Percentiles rank a stretch among this genome's conserved stretches.
Evolutionary conservation across 2,329 filamentous ascomycete species (phyloP).

Genomic region (Pseudocercospora eumusae): DNA sequence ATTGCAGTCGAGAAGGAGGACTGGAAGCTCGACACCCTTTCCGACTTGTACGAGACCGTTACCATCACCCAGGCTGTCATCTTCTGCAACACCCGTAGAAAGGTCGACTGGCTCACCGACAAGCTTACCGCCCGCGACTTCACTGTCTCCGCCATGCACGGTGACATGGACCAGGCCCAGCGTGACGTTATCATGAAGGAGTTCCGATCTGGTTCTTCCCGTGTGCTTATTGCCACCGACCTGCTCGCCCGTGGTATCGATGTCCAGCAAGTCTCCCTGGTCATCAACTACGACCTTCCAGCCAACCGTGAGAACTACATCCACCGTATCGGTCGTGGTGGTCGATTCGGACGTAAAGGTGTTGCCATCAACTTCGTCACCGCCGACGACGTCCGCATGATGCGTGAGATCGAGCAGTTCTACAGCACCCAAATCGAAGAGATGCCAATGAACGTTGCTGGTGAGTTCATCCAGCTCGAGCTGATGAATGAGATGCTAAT

Average conservation of each 20-base stretch:
- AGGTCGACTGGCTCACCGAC: slow-evolving; percentile 99
- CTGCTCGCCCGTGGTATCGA: slow-evolving; percentile 99
- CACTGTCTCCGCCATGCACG: slow-evolving; percentile 99
- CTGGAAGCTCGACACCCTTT: slow-evolving; percentile 99
- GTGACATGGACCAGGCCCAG: slow-evolving; percentile 97
- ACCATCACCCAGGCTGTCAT: slow-evolving; percentile 99
- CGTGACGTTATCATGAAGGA: slow-evolving; percentile 99
- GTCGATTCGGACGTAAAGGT: slow-evolving; percentile 99
- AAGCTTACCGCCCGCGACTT: slow-evolving; percentile 97
- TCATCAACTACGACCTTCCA: slow-evolving; percentile 99
- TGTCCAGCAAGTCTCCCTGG: slow-evolving; percentile 97
- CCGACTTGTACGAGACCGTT: slow-evolving; percentile 97
- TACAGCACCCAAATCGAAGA: slow-evolving; percentile 99
- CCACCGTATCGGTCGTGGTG: slow-evolving; percentile 98
- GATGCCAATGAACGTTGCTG: slow-evolving; percentile 93
- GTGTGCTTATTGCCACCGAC: slow-evolving; percentile 98
- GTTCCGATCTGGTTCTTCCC: slow-evolving; percentile 97
- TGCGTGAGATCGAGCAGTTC: slow-evolving; percentile 99
- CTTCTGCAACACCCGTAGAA: slow-evolving; percentile 99
- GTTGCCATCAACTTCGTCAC: slow-evolving; percentile 99
- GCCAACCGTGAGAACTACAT: slow-evolving; percentile 99
- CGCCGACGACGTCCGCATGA: slow-evolving; percentile 98
- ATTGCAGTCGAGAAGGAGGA: slow-evolving; percentile 99
- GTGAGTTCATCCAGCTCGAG: slow-evolving; percentile 46
- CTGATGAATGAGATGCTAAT: slow-evolving; percentile 14